phyloP scores from a whole-genome alignment of 345 rosid species.

The Gynandropsis gynandra region DNA sequence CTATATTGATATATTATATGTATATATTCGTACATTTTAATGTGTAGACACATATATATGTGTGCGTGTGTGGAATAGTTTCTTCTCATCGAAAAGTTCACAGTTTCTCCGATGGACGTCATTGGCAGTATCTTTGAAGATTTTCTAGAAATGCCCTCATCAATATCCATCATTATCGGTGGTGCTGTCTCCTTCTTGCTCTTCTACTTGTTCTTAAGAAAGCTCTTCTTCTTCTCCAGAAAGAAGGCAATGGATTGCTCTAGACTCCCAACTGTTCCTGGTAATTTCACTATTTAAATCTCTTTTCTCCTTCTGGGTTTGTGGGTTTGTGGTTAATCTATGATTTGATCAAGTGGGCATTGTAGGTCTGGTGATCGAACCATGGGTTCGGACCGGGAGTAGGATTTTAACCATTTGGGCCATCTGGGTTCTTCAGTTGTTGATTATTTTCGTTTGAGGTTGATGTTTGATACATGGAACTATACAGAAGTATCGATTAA shows the following conservation, averaged over 20 bases:
- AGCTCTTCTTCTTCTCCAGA: slow-evolving; percentile 18
- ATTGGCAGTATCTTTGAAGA: neutral
- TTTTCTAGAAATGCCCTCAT: slow-evolving; percentile 25
- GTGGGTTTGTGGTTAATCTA: neutral
- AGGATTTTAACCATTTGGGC: neutral
- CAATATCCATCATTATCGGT: slow-evolving; percentile 37
- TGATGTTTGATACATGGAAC: neutral
- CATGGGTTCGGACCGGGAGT: neutral
- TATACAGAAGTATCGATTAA: too few species aligned
- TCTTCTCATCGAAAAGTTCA: too few species aligned
- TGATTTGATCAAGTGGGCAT: slow-evolving; percentile 1
- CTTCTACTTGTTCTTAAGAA: slow-evolving; percentile 32
- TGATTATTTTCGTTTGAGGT: neutral
- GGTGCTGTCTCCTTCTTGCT: slow-evolving; percentile 33
- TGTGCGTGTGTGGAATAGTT: too few species aligned
- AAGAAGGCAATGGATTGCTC: slow-evolving; percentile 30
- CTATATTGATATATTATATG: too few species aligned
- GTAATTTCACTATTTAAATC: slow-evolving; percentile 22
- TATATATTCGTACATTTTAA: too few species aligned
- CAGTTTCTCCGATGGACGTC: slow-evolving; percentile 8
- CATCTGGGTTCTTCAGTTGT: neutral
- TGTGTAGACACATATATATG: too few species aligned
- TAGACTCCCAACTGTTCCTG: slow-evolving; percentile 52
- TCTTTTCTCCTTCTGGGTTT: neutral
- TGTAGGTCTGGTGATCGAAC: neutral